These are phyloP conservation scores for Plasmodium cynomolgi DNA, from an alignment of 169 alveolate genomes.

Conservation along the genomic window DNA sequence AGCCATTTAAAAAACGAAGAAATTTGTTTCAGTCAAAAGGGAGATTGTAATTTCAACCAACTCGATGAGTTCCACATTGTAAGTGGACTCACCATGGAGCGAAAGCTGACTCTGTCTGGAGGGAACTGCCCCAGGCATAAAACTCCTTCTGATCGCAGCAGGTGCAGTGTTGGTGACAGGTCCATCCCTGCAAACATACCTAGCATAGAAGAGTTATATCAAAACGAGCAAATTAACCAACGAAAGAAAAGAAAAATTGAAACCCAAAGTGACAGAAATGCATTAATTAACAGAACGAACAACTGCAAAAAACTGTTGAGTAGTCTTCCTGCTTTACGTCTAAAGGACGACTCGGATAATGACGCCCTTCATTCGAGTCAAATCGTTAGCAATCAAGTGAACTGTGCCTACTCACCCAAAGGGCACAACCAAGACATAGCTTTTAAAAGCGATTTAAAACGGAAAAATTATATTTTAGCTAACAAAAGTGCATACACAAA, in stretches of 20 bases:
- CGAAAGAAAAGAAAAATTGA: not conserved
- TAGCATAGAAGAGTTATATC: not conserved
- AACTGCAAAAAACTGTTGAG: not conserved
- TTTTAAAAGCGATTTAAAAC: not conserved
- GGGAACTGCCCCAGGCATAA: not conserved
- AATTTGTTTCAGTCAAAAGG: not conserved
- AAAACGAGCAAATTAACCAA: not conserved
- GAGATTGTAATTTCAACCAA: not conserved
- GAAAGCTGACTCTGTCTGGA: not conserved
- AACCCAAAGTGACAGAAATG: not conserved
- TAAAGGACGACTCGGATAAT: not conserved
- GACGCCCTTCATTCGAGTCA: not conserved
- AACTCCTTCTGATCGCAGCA: not conserved
- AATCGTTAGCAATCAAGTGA: not conserved
- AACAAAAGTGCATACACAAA: not conserved
- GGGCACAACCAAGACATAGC: not conserved
- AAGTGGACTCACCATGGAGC: not conserved
- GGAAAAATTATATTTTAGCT: not conserved
- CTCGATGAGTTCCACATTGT: not conserved
- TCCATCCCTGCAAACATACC: not conserved
- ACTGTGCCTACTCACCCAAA: not conserved
- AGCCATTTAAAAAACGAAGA: not conserved
- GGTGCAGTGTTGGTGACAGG: not conserved
- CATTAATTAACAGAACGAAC: not conserved
- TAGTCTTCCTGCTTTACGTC: not conserved